Evolutionary conservation across 2,329 filamentous ascomycete species (phyloP), one percentile per base, ranked within the genome.

Genomic region (Pseudocercospora musae): DNA sequence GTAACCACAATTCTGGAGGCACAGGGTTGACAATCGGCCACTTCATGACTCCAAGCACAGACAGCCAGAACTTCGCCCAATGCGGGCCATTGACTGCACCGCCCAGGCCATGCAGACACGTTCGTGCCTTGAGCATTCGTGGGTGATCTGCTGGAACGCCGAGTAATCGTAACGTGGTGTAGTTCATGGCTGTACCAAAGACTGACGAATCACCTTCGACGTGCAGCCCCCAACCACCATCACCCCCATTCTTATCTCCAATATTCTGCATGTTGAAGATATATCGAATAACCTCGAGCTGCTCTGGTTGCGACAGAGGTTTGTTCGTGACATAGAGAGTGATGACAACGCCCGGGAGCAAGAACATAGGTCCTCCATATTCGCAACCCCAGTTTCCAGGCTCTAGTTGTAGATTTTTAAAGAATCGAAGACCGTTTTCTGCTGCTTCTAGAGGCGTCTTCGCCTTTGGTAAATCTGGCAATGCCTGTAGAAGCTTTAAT

Each of bases 21-120:
- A 95, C 87, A 0, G 95, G 95, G 71, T 98, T 99, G 69, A 98
- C 93, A 62, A 95, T 87, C 59, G 96, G 92, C 92, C 94, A 99
- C 27, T 89, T 81, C 73, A 87, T 87, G 3, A 98, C 85, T 15
- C 92, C 92, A 64, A 99, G 78, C 2, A 96, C 83, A 42, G 89
- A 89, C 52, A 99, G 83, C 92, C 93, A 97, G 76, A 96, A 96
- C 74, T 99, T 99, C n/a, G 87, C 87, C 95, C 95, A 99, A 74
- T 98, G 95, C 21, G 95, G 96, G 1, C 86, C 87, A 71, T 92
- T 87, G 13, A 90, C 81, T 1, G 92, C 92, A 27, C 95, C 94
- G 10, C 95, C 95, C 44, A 98, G 82, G 73, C 89, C 88, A 77
- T 97, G 92, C 31, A 99, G 80, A 20, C 88, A 89, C 1, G 84